A percentile compares a stretch with the other conserved stretches of the same genome.
phyloP scores from a whole-genome alignment of 176 grass and related monocot species.

The Chrysopogon serrulatus region DNA sequence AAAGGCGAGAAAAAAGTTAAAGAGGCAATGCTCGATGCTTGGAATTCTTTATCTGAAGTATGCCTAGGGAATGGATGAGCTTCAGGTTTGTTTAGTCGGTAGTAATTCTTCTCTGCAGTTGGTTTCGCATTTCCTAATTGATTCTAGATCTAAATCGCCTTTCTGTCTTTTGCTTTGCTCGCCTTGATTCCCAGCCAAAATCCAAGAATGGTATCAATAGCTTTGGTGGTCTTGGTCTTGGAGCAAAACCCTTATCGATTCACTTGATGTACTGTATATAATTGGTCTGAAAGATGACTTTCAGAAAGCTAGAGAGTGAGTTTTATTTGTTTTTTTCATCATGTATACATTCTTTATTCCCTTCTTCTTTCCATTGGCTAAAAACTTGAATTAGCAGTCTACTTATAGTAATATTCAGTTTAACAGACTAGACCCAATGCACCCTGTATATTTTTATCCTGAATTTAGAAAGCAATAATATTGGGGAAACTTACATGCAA shows the following conservation, averaged over 20 bases:
- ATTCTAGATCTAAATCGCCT: slow-evolving; percentile 7
- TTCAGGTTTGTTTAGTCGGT: slow-evolving; percentile 61
- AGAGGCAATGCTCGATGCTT: slow-evolving; percentile 91
- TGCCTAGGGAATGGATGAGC: slow-evolving; percentile 94
- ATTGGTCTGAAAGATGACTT: slow-evolving; percentile 73
- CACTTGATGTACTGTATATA: slow-evolving; percentile 68
- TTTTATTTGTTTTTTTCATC: not conserved
- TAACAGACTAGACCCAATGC: not conserved
- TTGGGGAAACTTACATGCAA: slow-evolving; percentile 12
- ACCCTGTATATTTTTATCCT: not conserved
- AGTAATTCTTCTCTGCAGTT: slow-evolving; percentile 16
- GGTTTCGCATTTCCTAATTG: slow-evolving; percentile 20
- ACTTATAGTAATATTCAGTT: slow-evolving; percentile 15
- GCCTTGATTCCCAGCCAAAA: slow-evolving; percentile 44
- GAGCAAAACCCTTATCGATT: slow-evolving; percentile 68
- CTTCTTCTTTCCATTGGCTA: not conserved
- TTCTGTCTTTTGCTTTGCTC: slow-evolving; percentile 15
- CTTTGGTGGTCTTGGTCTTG: slow-evolving; percentile 79
- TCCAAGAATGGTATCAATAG: slow-evolving; percentile 71
- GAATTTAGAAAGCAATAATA: no score
- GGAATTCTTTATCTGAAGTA: slow-evolving; percentile 96
- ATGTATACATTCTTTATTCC: not conserved
- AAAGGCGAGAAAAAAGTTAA: slow-evolving; percentile 94
- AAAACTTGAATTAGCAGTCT: not conserved
- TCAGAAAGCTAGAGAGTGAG: slow-evolving; percentile 66